Percentiles rank a stretch among this genome's conserved stretches.
Evolutionary conservation across 1,139 yeast species (phyloP).

Genomic region (Pichia sp.): DNA sequence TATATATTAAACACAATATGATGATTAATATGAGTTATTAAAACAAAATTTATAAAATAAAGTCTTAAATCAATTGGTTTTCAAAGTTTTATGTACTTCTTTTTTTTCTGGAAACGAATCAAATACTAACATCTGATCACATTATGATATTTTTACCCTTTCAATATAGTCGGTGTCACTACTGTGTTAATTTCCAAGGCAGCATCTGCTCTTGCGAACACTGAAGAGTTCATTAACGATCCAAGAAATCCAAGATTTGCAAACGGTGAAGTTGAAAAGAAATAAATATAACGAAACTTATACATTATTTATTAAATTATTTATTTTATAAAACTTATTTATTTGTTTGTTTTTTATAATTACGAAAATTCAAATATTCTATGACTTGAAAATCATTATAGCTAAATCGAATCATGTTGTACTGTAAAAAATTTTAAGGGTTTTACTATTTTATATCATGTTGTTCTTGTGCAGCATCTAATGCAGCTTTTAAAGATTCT

Average conservation of each 20-base stretch:
- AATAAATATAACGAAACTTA: constrained; percentile 16
- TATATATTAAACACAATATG: no score
- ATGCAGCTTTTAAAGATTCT: constrained; percentile 49
- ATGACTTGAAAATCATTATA: constrained; percentile 3
- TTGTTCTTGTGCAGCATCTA: constrained; percentile 48
- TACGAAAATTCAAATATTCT: constrained; percentile 7
- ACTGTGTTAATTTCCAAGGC: constrained; percentile 52
- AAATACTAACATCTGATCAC: constrained; percentile 17
- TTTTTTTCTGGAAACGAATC: background rate
- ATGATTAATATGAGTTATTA: no score
- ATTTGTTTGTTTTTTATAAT: constrained; percentile 5
- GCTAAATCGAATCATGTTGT: background rate
- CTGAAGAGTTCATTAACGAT: constrained; percentile 64
- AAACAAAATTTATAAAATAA: no score
- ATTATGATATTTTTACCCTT: background rate
- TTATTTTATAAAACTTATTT: constrained; percentile 1
- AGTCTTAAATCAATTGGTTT: background rate
- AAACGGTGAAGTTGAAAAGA: constrained; percentile 43
- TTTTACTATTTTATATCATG: constrained; percentile 20
- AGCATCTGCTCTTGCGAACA: constrained; percentile 48
- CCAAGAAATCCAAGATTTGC: constrained; percentile 72
- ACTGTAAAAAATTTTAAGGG: background rate
- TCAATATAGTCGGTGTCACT: constrained; percentile 38
- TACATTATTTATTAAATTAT: constrained; percentile 1
- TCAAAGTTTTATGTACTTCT: background rate